phyloP scores from a whole-genome alignment of 129 eudicot species.

The Sambucus nigra region DNA sequence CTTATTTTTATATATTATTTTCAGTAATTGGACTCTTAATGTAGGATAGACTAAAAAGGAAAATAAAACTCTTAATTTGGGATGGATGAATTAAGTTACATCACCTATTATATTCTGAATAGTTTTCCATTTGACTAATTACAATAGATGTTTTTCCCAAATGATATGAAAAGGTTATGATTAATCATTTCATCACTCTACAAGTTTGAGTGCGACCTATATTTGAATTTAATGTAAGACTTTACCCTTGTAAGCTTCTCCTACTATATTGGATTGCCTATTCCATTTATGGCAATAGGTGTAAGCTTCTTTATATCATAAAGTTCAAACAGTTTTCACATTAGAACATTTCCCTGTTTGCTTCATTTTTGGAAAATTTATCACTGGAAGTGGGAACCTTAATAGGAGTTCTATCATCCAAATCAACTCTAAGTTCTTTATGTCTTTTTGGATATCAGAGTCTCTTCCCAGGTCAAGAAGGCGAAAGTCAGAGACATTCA shows the following conservation, averaged over 20 bases:
- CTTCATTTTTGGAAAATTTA: too few species aligned
- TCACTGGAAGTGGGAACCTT: too few species aligned
- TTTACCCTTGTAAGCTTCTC: background rate
- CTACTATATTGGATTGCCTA: background rate
- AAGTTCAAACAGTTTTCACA: too few species aligned
- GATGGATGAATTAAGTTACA: background rate
- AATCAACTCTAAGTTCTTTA: background rate
- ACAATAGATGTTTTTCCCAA: too few species aligned
- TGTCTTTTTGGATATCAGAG: constrained; percentile 32
- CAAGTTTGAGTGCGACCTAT: background rate
- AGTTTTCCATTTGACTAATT: too few species aligned
- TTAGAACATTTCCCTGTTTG: too few species aligned
- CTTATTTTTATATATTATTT: too few species aligned
- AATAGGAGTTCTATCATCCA: background rate
- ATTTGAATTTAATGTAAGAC: background rate
- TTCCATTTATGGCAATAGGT: background rate
- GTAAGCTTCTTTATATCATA: background rate
- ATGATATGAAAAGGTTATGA: too few species aligned
- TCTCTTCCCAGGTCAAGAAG: constrained; percentile 64
- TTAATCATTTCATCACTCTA: too few species aligned
- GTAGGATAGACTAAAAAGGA: too few species aligned
- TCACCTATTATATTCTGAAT: background rate
- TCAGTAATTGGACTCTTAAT: background rate
- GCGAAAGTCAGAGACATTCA: constrained; percentile 83
- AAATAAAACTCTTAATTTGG: background rate